Evolutionary conservation across 163 green algal genomes (phyloP), one percentile per base, ranked within the genome.

Genomic region (Coccomyxa subellipsoidea): DNA sequence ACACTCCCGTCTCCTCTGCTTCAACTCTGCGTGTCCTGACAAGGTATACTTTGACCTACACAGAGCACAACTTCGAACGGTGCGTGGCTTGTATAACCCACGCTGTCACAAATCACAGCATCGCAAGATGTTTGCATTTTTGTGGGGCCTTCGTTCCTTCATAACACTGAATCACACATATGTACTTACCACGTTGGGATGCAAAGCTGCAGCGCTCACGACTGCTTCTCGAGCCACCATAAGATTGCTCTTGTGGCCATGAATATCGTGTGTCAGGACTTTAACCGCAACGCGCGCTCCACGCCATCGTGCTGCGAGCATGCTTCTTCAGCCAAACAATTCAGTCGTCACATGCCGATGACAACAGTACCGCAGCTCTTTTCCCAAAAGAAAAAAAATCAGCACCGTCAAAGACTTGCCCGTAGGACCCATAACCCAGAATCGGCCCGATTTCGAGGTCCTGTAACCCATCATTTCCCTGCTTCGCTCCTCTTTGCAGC

Each of bases 241-340:
- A 72, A 72, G 59, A 72, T 72, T 72, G 59, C 59, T 72, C 59
- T 72, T 72, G 59, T 72, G 59, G 59, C 59, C 59, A 72, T 72
- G 59, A 72, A 72, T 72, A 72, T 72, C 59, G 59, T 72, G 59
- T 72, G 59, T 72, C 59, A 72, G 59, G 59, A 72, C 59, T 72
- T 72, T 72, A n/a, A 72, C 59, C 59, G 59, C 59, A 72, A 72
- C 59, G 59, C 59, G 59, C 59, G 59, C 59, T 72, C 59, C 59
- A 72, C 59, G 59, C 59, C 59, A 72, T 72, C 59, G 59, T 72
- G 59, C 59, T 72, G 59, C 59, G 59, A 72, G 25, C 59, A 72
- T 72, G 59, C 18, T 72, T 72, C 59, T 72, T 72, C 59, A 72
- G 59, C 59, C 59, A 72, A 72, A 35, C 25, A 72, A 72, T 32